Percentiles rank a stretch among this genome's conserved stretches.
These are phyloP conservation scores for Takashimella koratensis DNA, from an alignment of 1,284 basidiomycete species.

Conservation along the genomic window DNA sequence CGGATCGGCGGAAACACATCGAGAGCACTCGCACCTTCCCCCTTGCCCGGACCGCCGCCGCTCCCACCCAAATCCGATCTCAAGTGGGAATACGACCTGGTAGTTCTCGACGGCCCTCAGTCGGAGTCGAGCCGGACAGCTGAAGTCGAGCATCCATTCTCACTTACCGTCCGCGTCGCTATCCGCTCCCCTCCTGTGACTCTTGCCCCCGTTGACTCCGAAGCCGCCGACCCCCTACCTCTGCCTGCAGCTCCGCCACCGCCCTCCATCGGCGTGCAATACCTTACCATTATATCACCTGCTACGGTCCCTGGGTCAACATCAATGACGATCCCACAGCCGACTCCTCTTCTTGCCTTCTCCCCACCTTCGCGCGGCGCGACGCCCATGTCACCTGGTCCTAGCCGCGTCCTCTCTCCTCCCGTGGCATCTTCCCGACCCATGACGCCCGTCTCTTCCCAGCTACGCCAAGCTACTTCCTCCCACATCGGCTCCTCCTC, in stretches of 20 bases:
- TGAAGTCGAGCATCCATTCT: conserved; percentile 24
- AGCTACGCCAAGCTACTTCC: conserved; percentile 34
- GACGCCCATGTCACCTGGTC: conserved; percentile 13
- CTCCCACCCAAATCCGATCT: conserved; percentile 1
- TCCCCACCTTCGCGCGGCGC: conserved; percentile 20
- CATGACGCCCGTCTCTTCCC: conserved; percentile 34
- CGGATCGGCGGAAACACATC: no score
- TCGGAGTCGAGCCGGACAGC: conserved; percentile 7
- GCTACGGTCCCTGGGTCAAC: background rate
- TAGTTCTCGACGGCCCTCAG: conserved; percentile 13
- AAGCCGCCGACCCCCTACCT: background rate
- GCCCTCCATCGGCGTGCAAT: conserved; percentile 30
- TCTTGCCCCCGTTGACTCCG: background rate
- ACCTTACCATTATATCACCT: conserved; percentile 19
- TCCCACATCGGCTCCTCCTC: conserved; percentile 14
- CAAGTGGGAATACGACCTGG: conserved; percentile 38
- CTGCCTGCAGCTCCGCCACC: conserved; percentile 13
- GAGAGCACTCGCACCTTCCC: background rate
- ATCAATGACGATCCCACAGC: background rate
- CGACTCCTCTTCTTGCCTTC: conserved; percentile 10
- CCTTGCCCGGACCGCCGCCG: conserved; percentile 1
- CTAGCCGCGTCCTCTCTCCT: background rate
- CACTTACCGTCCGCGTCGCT: conserved; percentile 21
- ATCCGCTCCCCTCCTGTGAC: conserved; percentile 16
- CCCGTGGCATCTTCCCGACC: conserved; percentile 21